Percentiles rank a stretch among this genome's conserved stretches.
These are phyloP conservation scores for Talaromyces adpressus DNA, from an alignment of 495 filamentous ascomycete species.

Conservation along the genomic window DNA sequence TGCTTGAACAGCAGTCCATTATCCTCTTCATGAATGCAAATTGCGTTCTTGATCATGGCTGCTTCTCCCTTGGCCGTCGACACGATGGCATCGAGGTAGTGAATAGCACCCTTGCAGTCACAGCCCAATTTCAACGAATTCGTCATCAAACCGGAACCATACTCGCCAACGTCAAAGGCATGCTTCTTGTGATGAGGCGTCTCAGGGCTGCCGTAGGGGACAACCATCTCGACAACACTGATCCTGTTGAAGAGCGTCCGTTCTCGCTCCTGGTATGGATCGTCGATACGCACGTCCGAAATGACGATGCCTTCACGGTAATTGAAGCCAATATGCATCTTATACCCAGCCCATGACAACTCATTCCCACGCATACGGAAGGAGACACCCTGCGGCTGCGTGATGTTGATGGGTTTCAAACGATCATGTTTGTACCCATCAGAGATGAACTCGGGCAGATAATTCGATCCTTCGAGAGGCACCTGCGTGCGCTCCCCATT, in stretches of 20 bases:
- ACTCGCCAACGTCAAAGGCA: conserved; percentile 75
- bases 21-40: conserved; percentile 75
- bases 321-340: conserved; percentile 62
- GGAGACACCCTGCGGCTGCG: conserved; percentile 32
- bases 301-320: conserved; percentile 62
- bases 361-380: conserved; percentile 33
- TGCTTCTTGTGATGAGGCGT: conserved; percentile 70
- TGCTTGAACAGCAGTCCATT: conserved; percentile 75
- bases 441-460: conserved; percentile 35
- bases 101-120: conserved; percentile 67
- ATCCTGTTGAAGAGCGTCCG: conserved; percentile 59
- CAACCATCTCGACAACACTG: conserved; percentile 68
- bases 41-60: conserved; percentile 58
- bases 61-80: conserved; percentile 51
- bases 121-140: conserved; percentile 68
- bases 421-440: conserved; percentile 29
- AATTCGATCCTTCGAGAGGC: conserved; percentile 46
- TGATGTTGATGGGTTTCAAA: conserved; percentile 33
- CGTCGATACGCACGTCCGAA: conserved; percentile 46
- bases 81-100: conserved; percentile 60
- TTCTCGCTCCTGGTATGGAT: conserved; percentile 53
- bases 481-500: conserved; percentile 55
- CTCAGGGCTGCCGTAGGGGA: conserved; percentile 69
- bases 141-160: conserved; percentile 64
- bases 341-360: conserved; percentile 30